Base-by-base conservation (phyloP, 306 rosid genomes). In the Cicer chorassanicum region DNA sequence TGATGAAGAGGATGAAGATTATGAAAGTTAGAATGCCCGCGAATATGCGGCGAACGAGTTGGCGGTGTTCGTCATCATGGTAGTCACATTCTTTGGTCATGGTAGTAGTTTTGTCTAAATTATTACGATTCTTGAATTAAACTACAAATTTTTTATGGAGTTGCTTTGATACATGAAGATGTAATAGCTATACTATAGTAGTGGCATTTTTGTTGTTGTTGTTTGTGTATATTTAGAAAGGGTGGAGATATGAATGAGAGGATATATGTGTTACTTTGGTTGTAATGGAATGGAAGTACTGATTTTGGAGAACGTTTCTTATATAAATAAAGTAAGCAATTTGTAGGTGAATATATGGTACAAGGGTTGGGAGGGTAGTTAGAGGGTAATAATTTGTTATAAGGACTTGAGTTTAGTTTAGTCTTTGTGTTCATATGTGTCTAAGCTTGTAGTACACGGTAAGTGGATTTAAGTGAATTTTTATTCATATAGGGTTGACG, bases 41-140 rank as follows among this genome's bases (percentile, higher is more conserved):
- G 16, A 73, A 6, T 15, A 85, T n/a, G 13, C 70, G 86, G 18
- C 88, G 91, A 83, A 38, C 12, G 78, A 78, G 85, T 42, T 61
- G 40, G 2, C 62, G 81, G 56, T 60, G 63, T 8, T 55, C 21
- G 0, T 78, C 18, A 1, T 80, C 12, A 56, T 81, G 80, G 86
- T 77, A 59, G 82, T 54, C 24, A 77, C 95, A 81, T 6, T 67
- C 50, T 51, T 86, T 86, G 5, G 83, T 75, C 88, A 82, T 81
- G 34, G 57, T 51, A 15, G 42, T 29, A 16, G 16, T 29, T 29
- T 29, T 29, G 34, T 29, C 0, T 29, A 29, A 29, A 29, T 29
- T 29, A 29, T 29, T 29, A 29, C 34, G 0, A 24, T 24, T 24
- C 4, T 24, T 29, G 34, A 29, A 3, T 29, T 29, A 29, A 29